Conservation (phyloP, 1,139 yeast species). For the Geotrichum histeridarum region DNA sequence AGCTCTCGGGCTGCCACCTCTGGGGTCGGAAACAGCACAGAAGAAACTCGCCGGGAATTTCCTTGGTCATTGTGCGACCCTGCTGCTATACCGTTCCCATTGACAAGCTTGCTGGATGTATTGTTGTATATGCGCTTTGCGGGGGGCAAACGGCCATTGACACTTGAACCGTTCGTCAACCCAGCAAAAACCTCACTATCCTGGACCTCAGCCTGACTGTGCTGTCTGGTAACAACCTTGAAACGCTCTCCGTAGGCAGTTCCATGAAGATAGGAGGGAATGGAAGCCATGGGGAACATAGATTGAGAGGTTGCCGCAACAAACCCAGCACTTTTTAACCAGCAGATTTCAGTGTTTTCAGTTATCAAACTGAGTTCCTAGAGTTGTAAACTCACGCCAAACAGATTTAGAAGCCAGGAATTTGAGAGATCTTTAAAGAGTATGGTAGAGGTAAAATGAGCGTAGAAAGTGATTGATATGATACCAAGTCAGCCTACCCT, state of each 20-base stretch:
- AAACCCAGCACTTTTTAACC: not conserved
- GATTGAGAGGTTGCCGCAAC: not conserved
- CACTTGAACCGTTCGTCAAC: not conserved
- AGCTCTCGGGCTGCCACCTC: constrained; percentile 5
- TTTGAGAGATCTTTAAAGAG: too few relatives aligned
- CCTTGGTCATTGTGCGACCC: not conserved
- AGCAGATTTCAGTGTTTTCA: too few relatives aligned
- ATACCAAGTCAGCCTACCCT: not conserved
- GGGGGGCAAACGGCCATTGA: not conserved
- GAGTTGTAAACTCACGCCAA: too few relatives aligned
- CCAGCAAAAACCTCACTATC: too few relatives aligned
- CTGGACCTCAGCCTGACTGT: too few relatives aligned
- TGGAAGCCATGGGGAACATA: constrained; percentile 1
- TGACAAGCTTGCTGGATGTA: not conserved
- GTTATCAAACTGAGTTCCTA: too few relatives aligned
- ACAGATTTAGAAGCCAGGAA: too few relatives aligned
- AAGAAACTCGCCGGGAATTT: not conserved
- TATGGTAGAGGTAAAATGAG: not conserved
- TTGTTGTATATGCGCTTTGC: constrained; percentile 11
- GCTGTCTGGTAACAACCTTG: not conserved
- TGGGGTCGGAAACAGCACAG: constrained; percentile 1
- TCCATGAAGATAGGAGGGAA: constrained; percentile 27
- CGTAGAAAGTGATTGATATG: not conserved
- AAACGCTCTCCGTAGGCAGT: constrained; percentile 31
- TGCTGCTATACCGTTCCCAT: not conserved